Evolutionary conservation across 2,329 filamentous ascomycete genomes (phyloP), one percentile per base, ranked within the genome.

Genomic region (Trichophyton verrucosum): DNA sequence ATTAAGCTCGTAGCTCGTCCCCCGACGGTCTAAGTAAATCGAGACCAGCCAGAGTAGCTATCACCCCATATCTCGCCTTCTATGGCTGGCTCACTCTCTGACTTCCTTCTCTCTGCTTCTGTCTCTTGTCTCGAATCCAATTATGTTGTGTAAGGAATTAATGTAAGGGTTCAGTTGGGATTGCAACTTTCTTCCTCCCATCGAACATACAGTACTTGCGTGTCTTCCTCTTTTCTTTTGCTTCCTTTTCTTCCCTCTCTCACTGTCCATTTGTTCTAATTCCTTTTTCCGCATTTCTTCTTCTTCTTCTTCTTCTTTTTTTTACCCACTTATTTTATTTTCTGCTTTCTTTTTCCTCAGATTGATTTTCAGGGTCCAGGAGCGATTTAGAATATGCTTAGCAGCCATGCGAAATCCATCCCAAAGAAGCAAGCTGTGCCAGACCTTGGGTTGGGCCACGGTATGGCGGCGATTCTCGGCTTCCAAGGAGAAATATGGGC

Each of bases 111-210:
- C 33, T 9, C 9, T 38, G 33, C 11, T 38, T 38, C 33, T 38
- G 33, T 38, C 9, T 38, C 33, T 38, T 38, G 33, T 38, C 33
- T 38, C 33, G 9, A 13, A 36, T 38, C 22, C 51, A 55, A 20
- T 7, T 15, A 55, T 55, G 27, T 36, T 3, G 51, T 55, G 51
- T 36, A 55, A 55, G 51, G 2, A 13, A 36, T 44, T 11, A 30
- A 55, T 55, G 51, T 55, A 55, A 55, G 51, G 30, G 51, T 55
- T 55, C 27, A 55, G 51, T 55, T 55, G 5, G 7, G 27, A 33
- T 55, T 20, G 13, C 51, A 55, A 55, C 51, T 55, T 55, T 55
- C 33, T 27, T 22, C 17, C 11, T 27, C 40, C 46, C 11, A 24
- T 51, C 46, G 22, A 27, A 17, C 30, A 33, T 33, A 27, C 44